Percentiles rank a stretch among this genome's conserved stretches.
phyloP scores from a whole-genome alignment of 352 stramenopile species.

The Phytophthora tubulina region DNA sequence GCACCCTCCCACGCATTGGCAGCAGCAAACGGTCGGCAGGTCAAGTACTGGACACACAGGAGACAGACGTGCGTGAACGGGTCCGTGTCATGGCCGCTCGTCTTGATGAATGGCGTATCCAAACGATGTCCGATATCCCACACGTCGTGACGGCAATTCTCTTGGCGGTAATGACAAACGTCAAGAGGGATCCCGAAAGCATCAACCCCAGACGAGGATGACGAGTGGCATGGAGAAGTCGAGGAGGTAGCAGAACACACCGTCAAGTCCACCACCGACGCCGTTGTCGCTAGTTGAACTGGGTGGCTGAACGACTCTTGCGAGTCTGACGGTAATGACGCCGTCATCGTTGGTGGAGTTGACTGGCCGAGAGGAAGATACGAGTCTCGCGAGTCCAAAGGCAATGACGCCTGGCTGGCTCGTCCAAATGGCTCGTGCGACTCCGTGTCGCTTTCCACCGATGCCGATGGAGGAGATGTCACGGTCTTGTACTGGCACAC shows the following conservation, averaged over 20 bases:
- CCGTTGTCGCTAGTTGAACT: no score
- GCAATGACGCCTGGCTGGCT: background rate
- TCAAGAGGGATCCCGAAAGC: background rate
- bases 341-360: no score
- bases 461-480: background rate
- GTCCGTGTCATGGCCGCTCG: no score
- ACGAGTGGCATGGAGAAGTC: no score
- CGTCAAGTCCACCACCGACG: no score
- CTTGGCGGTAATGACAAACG: background rate
- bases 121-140: no score
- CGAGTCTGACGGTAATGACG: no score
- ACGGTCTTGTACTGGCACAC: background rate
- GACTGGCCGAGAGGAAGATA: background rate
- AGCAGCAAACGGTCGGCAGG: background rate
- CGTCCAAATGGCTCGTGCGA: no score
- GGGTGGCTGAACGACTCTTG: no score
- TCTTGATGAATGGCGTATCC: background rate
- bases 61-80: background rate
- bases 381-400: background rate
- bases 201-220: background rate
- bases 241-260: no score
- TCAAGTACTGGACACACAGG: background rate
- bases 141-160: no score
- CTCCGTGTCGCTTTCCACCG: no score
- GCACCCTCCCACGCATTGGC: background rate